Base-by-base conservation (phyloP, 2,329 filamentous ascomycete genomes). In the Colletotrichum eleusines region DNA sequence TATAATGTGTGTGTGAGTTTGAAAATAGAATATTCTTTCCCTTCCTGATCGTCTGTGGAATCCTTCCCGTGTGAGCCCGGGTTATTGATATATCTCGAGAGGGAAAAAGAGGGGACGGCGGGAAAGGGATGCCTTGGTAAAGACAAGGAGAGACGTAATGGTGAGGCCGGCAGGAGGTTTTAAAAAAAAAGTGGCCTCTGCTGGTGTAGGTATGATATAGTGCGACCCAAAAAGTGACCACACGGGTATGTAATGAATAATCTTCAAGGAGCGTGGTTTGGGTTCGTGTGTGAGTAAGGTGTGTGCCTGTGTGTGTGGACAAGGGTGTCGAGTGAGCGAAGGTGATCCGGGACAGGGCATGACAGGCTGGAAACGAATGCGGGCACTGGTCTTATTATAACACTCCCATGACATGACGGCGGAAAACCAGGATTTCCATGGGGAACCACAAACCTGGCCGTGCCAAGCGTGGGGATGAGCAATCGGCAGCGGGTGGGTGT, bases 331-430 rank as follows among this genome's bases (percentile, higher is more conserved):
- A 66, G 68, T 62, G 48, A 58, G 51, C 67, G 63, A 46, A 18
- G 50, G 57, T 44, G 55, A 44, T 55, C 57, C 18, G 63, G 68
- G 44, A 46, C 40, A 62, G 67, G 63, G 67, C 53, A 65, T 31
- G 14, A 33, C 50, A 57, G 42, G 40, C 33, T 26, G 58, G 63
- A 58, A 67, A 67, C 63, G 55, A 62, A 58, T 63, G 68, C 68
- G 57, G 68, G 68, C 68, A 67, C 53, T 46, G 8, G 68, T 67
- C 68, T 71, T 67, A 67, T 71, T 71, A 71, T 71, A 71, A 71
- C 67, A 71, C 68, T 53, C 53, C 46, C 57, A 35, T 60, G 61
- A 51, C 54, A 70, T 61, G 55, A 67, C 40, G 57, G 48, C 63
- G 44, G 11, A 63, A n/a, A 71, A 57, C 68, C 57, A 62, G 68